A percentile compares a stretch with the other conserved stretches of the same genome.
These are phyloP conservation scores for Brachypodium distachyon DNA, from an alignment of 202 grass and related monocot species.

Conservation along the genomic window DNA sequence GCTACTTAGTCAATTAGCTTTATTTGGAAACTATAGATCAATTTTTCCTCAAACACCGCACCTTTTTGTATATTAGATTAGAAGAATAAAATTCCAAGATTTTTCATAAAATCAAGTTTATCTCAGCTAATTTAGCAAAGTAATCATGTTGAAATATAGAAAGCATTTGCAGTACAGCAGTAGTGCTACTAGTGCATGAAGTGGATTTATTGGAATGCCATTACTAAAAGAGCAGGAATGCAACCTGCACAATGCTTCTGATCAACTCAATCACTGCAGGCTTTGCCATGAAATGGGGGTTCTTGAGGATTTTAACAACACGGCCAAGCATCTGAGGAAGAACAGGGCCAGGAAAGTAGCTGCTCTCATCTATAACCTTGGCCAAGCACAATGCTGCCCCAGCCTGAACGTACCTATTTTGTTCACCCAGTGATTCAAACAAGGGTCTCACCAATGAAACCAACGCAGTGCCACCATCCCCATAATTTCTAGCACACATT, in stretches of 20 bases:
- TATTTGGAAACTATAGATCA: too few species aligned
- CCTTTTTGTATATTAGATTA: too few species aligned
- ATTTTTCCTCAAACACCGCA: too few species aligned
- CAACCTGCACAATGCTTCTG: slow-evolving; percentile 94
- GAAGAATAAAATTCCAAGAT: too few species aligned
- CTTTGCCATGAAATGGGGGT: slow-evolving; percentile 97
- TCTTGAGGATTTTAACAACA: slow-evolving; percentile 89
- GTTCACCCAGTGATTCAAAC: slow-evolving; percentile 88
- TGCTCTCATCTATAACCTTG: slow-evolving; percentile 80
- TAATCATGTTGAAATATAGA: not conserved
- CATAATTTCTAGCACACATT: slow-evolving; percentile 33
- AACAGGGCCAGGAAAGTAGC: slow-evolving; percentile 56
- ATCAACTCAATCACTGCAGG: slow-evolving; percentile 84
- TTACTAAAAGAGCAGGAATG: not conserved
- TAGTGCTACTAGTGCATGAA: not conserved
- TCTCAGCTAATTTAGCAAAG: not conserved
- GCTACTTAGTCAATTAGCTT: not conserved
- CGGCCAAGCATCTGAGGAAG: slow-evolving; percentile 74
- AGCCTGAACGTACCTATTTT: slow-evolving; percentile 76
- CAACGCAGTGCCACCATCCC: slow-evolving; percentile 37
- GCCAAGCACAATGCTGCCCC: slow-evolving; percentile 79
- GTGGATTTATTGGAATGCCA: not conserved
- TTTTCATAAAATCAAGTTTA: not conserved
- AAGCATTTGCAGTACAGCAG: not conserved
- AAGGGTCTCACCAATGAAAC: slow-evolving; percentile 63